phyloP scores from a whole-genome alignment of 176 grass and related monocot species.

The Carex scoparia region DNA sequence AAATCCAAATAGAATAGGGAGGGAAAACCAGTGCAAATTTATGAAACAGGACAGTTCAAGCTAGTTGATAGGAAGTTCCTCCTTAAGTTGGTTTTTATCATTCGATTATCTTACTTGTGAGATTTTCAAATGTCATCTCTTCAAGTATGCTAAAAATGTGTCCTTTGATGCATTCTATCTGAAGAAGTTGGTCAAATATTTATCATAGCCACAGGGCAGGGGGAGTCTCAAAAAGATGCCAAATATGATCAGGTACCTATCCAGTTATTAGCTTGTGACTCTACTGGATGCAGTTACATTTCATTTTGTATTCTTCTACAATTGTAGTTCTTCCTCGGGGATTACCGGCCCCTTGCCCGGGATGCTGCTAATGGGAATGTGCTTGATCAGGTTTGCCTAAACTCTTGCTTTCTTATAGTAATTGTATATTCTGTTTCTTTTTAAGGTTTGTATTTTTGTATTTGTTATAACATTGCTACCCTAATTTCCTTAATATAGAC shows the following conservation, averaged over 20 bases:
- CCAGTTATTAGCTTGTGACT: constrained; percentile 13
- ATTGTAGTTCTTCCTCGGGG: constrained; percentile 91
- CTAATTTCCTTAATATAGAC: background rate
- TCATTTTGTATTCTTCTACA: constrained; percentile 5
- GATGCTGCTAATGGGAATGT: constrained; percentile 58
- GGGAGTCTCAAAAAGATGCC: constrained; percentile 95
- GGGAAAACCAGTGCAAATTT: constrained; percentile 89
- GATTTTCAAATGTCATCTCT: background rate
- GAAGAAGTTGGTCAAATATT: constrained; percentile 99
- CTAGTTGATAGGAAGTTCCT: constrained; percentile 98
- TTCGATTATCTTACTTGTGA: background rate
- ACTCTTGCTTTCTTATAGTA: background rate
- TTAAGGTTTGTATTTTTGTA: constrained; percentile 1
- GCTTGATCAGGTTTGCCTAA: constrained; percentile 71
- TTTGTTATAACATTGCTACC: background rate
- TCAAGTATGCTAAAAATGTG: background rate
- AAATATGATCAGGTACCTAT: constrained; percentile 90
- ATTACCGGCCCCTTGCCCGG: constrained; percentile 84
- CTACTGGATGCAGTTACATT: constrained; percentile 12
- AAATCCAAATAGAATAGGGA: constrained; percentile 83
- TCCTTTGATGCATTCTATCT: constrained; percentile 37
- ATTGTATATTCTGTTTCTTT: background rate
- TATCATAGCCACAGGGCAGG: constrained; percentile 90
- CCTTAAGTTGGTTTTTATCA: constrained; percentile 59
- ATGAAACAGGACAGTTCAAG: constrained; percentile 89